Conservation (phyloP, 768 basidiomycete species). For the Polyporus arcularius region DNA sequence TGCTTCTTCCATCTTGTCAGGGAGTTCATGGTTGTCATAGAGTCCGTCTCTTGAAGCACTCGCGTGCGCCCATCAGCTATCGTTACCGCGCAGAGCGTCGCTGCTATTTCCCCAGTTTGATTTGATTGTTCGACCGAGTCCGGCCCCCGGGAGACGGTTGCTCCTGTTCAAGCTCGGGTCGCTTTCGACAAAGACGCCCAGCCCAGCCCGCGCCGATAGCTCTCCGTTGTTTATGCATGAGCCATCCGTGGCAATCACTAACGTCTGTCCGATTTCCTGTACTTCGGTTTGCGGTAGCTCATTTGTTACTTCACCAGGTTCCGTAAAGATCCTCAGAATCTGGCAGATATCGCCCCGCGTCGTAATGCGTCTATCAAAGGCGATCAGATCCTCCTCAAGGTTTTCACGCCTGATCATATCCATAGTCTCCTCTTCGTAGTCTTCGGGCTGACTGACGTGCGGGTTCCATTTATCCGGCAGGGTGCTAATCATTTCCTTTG, state of each 20-base stretch:
- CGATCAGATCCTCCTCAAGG: background rate
- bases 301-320: too few relatives aligned
- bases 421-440: background rate
- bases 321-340: background rate
- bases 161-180: background rate
- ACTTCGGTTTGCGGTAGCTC: background rate
- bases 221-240: slow-evolving; percentile 1
- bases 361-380: background rate
- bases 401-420: background rate
- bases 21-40: slow-evolving; percentile 16
- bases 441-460: background rate
- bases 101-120: background rate
- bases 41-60: slow-evolving; percentile 21
- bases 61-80: background rate
- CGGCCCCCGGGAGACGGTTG: background rate
- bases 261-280: background rate
- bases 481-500: background rate
- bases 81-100: background rate
- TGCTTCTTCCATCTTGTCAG: slow-evolving; percentile 6
- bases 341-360: background rate
- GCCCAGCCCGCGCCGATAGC: background rate
- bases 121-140: background rate
- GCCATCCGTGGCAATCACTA: background rate
- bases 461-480: slow-evolving; percentile 5
- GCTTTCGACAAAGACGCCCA: background rate